A percentile compares a stretch with the other conserved stretches of the same genome.
These are phyloP conservation scores for Scytalidium lignicola DNA, from an alignment of 2,329 filamentous ascomycete species.

Conservation along the genomic window DNA sequence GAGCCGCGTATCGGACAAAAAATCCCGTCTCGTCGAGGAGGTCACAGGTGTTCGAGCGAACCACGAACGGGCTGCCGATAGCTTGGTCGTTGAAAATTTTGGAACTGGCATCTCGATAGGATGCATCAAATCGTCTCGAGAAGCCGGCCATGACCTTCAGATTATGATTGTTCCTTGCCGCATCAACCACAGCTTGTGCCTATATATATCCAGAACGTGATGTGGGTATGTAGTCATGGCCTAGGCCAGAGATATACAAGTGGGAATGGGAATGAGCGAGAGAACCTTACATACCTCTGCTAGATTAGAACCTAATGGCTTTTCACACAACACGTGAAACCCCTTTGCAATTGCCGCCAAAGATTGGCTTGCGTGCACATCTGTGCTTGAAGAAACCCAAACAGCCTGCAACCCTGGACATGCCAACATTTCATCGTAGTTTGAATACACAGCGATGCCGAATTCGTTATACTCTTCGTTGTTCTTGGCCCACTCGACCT, in stretches of 20 bases:
- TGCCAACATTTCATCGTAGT: constrained; percentile 7
- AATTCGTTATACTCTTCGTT: constrained; percentile 5
- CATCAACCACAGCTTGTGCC: constrained; percentile 28
- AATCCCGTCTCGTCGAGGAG: constrained; percentile 32
- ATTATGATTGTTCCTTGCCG: constrained; percentile 29
- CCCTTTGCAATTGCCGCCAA: too few relatives aligned
- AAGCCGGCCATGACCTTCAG: constrained; percentile 40
- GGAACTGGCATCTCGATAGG: constrained; percentile 32
- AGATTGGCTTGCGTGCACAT: too few relatives aligned
- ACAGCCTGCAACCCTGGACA: constrained; percentile 11
- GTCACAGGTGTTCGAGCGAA: constrained; percentile 39
- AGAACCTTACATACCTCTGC: too few relatives aligned
- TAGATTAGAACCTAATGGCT: too few relatives aligned
- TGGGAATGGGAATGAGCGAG: too few relatives aligned
- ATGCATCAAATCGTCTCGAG: constrained; percentile 39
- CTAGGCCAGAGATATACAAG: too few relatives aligned
- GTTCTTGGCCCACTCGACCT: constrained; percentile 22
- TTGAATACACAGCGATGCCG: constrained; percentile 5
- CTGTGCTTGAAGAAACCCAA: constrained; percentile 27
- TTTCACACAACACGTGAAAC: too few relatives aligned
- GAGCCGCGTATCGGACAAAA: constrained; percentile 35
- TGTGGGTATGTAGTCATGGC: too few relatives aligned
- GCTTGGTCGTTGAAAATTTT: constrained; percentile 29
- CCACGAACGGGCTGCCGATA: constrained; percentile 34
- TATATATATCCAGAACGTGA: too few relatives aligned